Evolutionary conservation across 257 asterid genomes (phyloP).

Genomic region (Eucommia ulmoides): DNA sequence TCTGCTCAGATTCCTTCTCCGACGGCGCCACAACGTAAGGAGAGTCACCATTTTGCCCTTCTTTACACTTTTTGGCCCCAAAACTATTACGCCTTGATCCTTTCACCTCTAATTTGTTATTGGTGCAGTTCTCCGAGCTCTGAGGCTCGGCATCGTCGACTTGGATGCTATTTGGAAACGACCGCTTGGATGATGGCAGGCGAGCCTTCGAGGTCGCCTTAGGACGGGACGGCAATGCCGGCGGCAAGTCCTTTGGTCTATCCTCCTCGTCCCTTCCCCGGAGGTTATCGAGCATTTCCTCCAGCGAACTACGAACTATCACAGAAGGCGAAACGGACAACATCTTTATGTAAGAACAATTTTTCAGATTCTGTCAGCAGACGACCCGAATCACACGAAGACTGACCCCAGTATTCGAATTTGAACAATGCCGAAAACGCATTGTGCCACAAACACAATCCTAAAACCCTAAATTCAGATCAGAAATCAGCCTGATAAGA

Average conservation of each 20-base stretch:
- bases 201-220: conserved; percentile 47
- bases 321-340: conserved; percentile 47
- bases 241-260: conserved; percentile 58
- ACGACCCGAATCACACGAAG: background rate
- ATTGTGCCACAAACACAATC: background rate
- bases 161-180: conserved; percentile 29
- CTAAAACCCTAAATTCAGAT: background rate
- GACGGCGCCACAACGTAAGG: conserved; percentile 24
- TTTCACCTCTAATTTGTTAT: conserved; percentile 11
- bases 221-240: conserved; percentile 83
- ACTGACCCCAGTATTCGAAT: background rate
- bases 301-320: conserved; percentile 68
- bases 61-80: conserved; percentile 37
- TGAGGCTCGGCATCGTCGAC: conserved; percentile 15
- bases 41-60: conserved; percentile 30
- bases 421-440: background rate
- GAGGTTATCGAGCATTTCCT: conserved; percentile 87
- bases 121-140: conserved; percentile 11
- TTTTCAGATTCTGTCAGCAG: no score
- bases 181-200: conserved; percentile 50
- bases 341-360: no score
- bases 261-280: conserved; percentile 47
- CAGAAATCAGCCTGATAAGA: background rate
- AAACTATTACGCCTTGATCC: conserved; percentile 23
- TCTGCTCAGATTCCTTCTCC: conserved; percentile 13